These are phyloP conservation scores for Chaetomidium leptoderma DNA, from an alignment of 495 filamentous ascomycete species.

Conservation along the genomic window DNA sequence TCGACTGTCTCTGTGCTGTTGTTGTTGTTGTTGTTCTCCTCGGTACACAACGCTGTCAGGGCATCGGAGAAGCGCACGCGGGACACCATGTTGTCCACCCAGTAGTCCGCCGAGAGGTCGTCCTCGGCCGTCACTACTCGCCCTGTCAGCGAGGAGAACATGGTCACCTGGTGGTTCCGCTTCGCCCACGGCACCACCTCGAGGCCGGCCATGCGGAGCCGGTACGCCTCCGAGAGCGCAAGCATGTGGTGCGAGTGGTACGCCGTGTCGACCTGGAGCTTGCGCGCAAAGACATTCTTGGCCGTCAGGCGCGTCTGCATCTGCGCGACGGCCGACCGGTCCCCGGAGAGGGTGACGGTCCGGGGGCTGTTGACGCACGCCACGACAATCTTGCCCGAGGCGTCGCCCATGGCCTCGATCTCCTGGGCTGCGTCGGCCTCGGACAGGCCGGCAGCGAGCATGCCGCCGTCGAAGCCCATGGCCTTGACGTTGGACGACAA, in stretches of 20 bases:
- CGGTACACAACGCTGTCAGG: too few species aligned
- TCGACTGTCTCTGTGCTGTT: neutral
- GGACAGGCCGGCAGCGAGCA: slow-evolving; percentile 42
- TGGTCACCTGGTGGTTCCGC: slow-evolving; percentile 58
- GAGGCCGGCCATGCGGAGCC: slow-evolving; percentile 18
- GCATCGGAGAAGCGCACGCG: neutral
- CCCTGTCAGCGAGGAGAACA: neutral
- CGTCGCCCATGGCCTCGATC: too few species aligned
- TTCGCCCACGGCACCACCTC: slow-evolving; percentile 38
- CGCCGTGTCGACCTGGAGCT: slow-evolving; percentile 38
- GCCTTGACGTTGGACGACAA: too few species aligned
- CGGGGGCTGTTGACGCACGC: slow-evolving; percentile 49
- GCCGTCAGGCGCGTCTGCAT: slow-evolving; percentile 26
- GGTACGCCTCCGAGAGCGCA: slow-evolving; percentile 36
- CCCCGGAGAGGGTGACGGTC: slow-evolving; percentile 47
- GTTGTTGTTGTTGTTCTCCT: too few species aligned
- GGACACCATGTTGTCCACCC: neutral
- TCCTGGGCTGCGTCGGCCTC: too few species aligned
- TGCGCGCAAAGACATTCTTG: slow-evolving; percentile 34
- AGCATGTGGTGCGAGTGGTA: slow-evolving; percentile 49
- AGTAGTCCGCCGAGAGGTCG: neutral
- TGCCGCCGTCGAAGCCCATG: slow-evolving; percentile 34
- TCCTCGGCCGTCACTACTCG: neutral
- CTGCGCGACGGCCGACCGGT: slow-evolving; percentile 34
- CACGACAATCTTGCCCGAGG: slow-evolving; percentile 31